Conservation (phyloP, 177 flowering plant species). For the Vitis hybrid region DNA sequence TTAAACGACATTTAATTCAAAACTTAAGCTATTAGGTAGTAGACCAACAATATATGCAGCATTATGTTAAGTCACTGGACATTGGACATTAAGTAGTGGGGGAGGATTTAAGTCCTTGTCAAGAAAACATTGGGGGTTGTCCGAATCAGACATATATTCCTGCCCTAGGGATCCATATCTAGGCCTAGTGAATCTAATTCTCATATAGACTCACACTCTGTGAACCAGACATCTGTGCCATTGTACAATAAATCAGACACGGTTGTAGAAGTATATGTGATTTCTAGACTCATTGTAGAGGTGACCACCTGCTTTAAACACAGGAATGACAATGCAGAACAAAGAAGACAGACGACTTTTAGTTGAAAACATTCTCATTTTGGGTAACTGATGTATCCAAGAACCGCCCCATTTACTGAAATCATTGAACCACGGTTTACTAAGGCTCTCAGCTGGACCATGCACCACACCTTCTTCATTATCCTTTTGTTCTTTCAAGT, state of each 20-base stretch:
- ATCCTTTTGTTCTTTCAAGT: too few species aligned
- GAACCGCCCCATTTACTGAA: background rate
- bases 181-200: slow-evolving; percentile 5
- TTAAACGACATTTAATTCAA: too few species aligned
- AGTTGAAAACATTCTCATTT: too few species aligned
- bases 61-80: background rate
- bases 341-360: too few species aligned
- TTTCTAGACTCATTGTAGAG: too few species aligned
- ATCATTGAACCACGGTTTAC: background rate
- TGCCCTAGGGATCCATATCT: background rate
- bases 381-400: background rate
- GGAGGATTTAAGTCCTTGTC: background rate
- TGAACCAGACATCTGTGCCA: background rate
- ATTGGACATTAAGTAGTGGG: slow-evolving; percentile 8
- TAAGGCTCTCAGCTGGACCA: background rate
- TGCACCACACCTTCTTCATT: background rate
- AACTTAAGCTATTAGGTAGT: too few species aligned
- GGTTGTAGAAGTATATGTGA: too few species aligned
- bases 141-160: background rate
- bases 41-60: too few species aligned
- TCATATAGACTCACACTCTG: background rate
- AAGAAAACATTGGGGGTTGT: background rate
- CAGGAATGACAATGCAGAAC: too few species aligned
- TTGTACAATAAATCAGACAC: too few species aligned
- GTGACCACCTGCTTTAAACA: too few species aligned